phyloP scores from a whole-genome alignment of 2,329 filamentous ascomycete genomes.

The Coniochaeta sp. region DNA sequence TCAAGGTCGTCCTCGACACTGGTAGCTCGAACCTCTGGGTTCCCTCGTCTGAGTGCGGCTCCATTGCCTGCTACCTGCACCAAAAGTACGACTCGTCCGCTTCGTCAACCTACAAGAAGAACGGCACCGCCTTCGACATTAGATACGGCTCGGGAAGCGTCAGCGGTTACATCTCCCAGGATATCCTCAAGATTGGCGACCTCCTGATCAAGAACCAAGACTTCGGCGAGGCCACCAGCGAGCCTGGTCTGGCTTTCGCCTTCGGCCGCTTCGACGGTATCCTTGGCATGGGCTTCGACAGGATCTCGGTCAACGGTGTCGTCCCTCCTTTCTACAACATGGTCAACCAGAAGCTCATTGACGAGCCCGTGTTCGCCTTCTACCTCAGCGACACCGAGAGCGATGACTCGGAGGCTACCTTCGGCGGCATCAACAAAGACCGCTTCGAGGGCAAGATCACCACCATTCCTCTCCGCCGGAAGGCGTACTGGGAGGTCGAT shows the following conservation, averaged over 20 bases:
- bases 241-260: conserved; percentile 94
- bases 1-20: conserved; percentile 98
- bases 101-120: conserved; percentile 89
- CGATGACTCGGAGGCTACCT: conserved; percentile 77
- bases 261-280: conserved; percentile 98
- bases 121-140: conserved; percentile 88
- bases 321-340: conserved; percentile 95
- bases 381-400: conserved; percentile 73
- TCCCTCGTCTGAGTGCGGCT: conserved; percentile 80
- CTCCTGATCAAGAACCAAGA: conserved; percentile 81
- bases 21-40: conserved; percentile 99
- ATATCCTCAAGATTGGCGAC: conserved; percentile 81
- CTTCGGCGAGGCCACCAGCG: conserved; percentile 92
- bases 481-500: conserved; percentile 99
- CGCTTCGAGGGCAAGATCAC: conserved; percentile 73
- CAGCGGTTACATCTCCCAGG: conserved; percentile 88
- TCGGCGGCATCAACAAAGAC: conserved; percentile 35
- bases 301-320: conserved; percentile 94
- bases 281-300: conserved; percentile 87
- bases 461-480: conserved; percentile 90
- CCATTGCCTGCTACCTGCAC: conserved; percentile 97
- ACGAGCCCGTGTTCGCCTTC: conserved; percentile 92
- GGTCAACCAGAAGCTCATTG: conserved; percentile 81
- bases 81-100: conserved; percentile 88
- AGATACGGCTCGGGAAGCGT: conserved; percentile 91